Evolutionary conservation across 2,329 filamentous ascomycete genomes (phyloP), one percentile per base, ranked within the genome.

Genomic region (Aspergillus intermedius): DNA sequence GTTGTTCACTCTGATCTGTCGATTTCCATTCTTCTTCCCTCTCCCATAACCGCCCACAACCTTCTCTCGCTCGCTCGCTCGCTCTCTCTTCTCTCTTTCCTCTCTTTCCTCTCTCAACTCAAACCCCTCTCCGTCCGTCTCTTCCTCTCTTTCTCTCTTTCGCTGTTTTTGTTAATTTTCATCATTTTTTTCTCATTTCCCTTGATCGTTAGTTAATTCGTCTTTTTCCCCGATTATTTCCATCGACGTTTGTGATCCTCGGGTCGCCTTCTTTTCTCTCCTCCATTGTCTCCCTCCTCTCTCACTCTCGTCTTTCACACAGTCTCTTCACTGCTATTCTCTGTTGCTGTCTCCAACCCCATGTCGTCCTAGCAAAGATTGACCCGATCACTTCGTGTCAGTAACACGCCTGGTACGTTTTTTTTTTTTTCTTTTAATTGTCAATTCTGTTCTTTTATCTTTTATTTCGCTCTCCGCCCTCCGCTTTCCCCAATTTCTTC

Each of bases 341-440:
- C 25, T 28, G 25, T 30, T 30, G 10, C 9, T 30, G 40, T 50
- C 48, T 52, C 48, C 42, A 46, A 21, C 60, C 49, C 55, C 54
- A 65, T 65, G 63, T 65, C 60, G 61, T 58, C 55, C 46, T 62
- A 64, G 54, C 54, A 57, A 30, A 30, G 50, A 51, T 51, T 55
- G 48, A 35, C 45, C 49, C 48, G 52, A 54, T 63, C 53, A 55
- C 25, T 55, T 58, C 54, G 51, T 60, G 58, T 58, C 54, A 59
- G 55, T 53, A 63, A 57, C 54, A 54, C 59, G 57, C 53, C 54
- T 56, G 59, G 60, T 63, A 55, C 47, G 53, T 57, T 52, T 42
- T 19, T 25, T 49, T 23, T 15, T 52, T 49, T 30, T 30, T 28
- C 3, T 28, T 28, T 6, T 15, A 4, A 5, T 15, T 17, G 10